These are phyloP conservation scores for Dactylonectria macrodidyma DNA, from an alignment of 2,329 filamentous ascomycete species.

Conservation along the genomic window DNA sequence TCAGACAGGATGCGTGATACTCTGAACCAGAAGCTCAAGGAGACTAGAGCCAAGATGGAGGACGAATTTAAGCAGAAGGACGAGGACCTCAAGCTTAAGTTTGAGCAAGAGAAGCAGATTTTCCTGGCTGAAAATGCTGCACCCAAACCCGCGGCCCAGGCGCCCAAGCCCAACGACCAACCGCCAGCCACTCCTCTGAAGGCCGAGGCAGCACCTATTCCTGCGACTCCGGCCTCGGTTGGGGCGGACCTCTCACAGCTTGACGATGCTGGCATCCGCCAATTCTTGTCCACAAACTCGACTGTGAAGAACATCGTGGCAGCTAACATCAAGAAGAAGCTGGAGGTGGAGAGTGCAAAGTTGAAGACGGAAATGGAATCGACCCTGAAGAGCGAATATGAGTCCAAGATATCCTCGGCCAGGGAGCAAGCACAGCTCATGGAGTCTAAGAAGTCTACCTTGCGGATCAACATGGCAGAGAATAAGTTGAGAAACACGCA, in stretches of 20 bases:
- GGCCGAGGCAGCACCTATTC: constrained; percentile 50
- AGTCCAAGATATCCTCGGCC: constrained; percentile 68
- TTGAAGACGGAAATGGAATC: constrained; percentile 67
- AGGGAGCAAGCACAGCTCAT: constrained; percentile 78
- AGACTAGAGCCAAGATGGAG: constrained; percentile 69
- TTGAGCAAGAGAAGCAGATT: constrained; percentile 76
- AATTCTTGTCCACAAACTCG: constrained; percentile 69
- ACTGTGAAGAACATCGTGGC: constrained; percentile 72
- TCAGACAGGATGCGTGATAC: constrained; percentile 79
- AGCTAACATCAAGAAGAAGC: constrained; percentile 78
- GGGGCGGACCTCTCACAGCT: constrained; percentile 63
- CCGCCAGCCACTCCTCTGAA: constrained; percentile 58
- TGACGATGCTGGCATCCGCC: constrained; percentile 69
- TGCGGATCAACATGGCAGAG: constrained; percentile 85
- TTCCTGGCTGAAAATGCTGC: constrained; percentile 68
- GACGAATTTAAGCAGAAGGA: constrained; percentile 69
- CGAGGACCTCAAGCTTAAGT: constrained; percentile 66
- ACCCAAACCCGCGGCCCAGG: constrained; percentile 44
- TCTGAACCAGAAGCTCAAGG: constrained; percentile 79
- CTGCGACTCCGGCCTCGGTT: constrained; percentile 55
- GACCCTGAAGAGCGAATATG: constrained; percentile 66
- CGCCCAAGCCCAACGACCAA: constrained; percentile 36
- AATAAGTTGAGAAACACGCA: constrained; percentile 74
- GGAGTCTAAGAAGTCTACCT: constrained; percentile 80
- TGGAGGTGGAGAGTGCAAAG: constrained; percentile 75